Percentiles rank a stretch among this genome's conserved stretches.
Evolutionary conservation across 176 grass and related monocot species (phyloP).

Genomic region (Cocos nucifera): DNA sequence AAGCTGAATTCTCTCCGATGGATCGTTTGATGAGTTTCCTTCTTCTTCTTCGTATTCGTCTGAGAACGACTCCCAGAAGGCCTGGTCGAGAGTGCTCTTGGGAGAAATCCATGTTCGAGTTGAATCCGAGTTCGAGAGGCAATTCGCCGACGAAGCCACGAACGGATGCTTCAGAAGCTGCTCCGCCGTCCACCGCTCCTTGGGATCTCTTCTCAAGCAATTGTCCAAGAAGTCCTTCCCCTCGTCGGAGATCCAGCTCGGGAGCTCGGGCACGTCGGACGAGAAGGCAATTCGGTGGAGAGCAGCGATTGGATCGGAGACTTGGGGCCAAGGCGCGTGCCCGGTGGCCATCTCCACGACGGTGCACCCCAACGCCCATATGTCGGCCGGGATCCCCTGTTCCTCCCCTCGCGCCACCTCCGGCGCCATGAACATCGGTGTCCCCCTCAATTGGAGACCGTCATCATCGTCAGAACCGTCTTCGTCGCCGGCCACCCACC

Average conservation of each 20-base stretch:
- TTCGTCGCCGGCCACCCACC: too few relatives aligned
- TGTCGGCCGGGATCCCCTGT: slow-evolving; percentile 2
- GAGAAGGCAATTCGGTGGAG: slow-evolving; percentile 13
- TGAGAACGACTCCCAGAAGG: slow-evolving; percentile 4
- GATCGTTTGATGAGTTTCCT: background rate
- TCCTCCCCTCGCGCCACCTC: slow-evolving; percentile 12
- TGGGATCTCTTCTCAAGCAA: slow-evolving; percentile 4
- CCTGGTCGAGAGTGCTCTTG: slow-evolving; percentile 10
- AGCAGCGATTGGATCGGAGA: background rate
- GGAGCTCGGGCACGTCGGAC: background rate
- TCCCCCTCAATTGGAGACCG: background rate
- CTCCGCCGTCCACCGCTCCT: slow-evolving; percentile 9
- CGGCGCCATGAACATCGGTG: slow-evolving; percentile 11
- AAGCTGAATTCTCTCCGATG: background rate
- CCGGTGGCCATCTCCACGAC: slow-evolving; percentile 12
- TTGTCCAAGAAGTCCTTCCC: slow-evolving; percentile 6
- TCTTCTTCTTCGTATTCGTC: slow-evolving; percentile 3
- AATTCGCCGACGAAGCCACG: background rate
- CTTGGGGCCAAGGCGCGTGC: background rate
- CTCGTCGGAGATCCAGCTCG: background rate
- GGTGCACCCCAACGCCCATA: slow-evolving; percentile 11
- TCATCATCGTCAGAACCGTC: background rate
- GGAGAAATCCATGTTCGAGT: slow-evolving; percentile 1
- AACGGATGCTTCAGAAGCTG: slow-evolving; percentile 3
- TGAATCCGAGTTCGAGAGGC: too few relatives aligned